Percentiles rank a stretch among this genome's conserved stretches.
Evolutionary conservation across 1,284 basidiomycete genomes (phyloP).

Genomic region (Neolentinus lepideus): DNA sequence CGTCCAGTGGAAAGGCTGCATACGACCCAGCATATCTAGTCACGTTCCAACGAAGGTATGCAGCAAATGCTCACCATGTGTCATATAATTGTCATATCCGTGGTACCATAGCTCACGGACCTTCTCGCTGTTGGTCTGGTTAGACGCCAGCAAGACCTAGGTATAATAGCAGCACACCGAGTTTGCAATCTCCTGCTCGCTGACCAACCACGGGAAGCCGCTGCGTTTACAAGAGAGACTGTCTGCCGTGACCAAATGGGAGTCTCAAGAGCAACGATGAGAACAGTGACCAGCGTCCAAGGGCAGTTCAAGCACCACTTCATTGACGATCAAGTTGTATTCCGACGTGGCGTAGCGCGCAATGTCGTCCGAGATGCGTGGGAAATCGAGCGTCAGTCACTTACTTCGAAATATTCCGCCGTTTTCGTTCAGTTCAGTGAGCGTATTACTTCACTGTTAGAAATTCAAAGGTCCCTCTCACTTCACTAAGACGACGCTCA

Average conservation of each 20-base stretch:
- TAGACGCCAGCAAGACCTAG: neutral
- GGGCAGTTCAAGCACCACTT: slow-evolving; percentile 60
- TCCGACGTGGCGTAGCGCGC: slow-evolving; percentile 6
- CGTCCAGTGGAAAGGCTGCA: slow-evolving; percentile 76
- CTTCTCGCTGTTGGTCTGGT: slow-evolving; percentile 40
- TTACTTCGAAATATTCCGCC: neutral
- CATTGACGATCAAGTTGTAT: slow-evolving; percentile 31
- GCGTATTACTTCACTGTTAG: neutral
- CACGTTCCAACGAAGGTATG: neutral
- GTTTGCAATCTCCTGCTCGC: slow-evolving; percentile 43
- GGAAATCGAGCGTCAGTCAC: neutral
- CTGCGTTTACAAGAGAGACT: slow-evolving; percentile 23
- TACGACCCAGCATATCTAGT: slow-evolving; percentile 1
- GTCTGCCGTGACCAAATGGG: slow-evolving; percentile 31
- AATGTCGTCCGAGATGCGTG: slow-evolving; percentile 3
- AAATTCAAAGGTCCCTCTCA: neutral
- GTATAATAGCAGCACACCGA: slow-evolving; percentile 35
- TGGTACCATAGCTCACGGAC: slow-evolving; percentile 78
- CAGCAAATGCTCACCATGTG: slow-evolving; percentile 43
- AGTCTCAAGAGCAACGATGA: slow-evolving; percentile 39
- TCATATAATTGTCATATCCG: slow-evolving; percentile 78
- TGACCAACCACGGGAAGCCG: slow-evolving; percentile 45
- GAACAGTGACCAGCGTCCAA: slow-evolving; percentile 39
- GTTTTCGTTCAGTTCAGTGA: neutral
- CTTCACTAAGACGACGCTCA: neutral